phyloP scores from a whole-genome alignment of 2,329 filamentous ascomycete genomes.

The Fusarium solani-melongenae region DNA sequence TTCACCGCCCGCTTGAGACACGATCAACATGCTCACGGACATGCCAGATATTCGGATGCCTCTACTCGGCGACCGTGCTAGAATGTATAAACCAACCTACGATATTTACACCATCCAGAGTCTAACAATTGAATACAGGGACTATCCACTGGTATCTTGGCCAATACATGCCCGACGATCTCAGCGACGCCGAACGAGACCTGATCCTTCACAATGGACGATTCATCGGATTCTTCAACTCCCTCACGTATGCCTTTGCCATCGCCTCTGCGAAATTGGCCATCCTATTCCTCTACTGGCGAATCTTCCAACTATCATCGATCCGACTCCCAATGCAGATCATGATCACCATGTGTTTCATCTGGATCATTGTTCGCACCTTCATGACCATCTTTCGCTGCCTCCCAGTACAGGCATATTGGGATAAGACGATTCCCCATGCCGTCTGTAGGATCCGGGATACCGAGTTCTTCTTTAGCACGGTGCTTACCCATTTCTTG shows the following conservation, averaged over 20 bases:
- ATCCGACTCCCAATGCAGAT: constrained; percentile 44
- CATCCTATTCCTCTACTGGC: constrained; percentile 46
- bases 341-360: constrained; percentile 29
- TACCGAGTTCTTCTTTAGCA: background rate
- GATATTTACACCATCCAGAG: background rate
- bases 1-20: background rate
- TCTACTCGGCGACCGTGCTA: constrained; percentile 32
- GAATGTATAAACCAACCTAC: constrained; percentile 13
- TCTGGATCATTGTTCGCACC: constrained; percentile 39
- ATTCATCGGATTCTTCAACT: constrained; percentile 27
- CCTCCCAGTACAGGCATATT: background rate
- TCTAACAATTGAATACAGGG: constrained; percentile 19
- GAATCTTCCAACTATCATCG: constrained; percentile 41
- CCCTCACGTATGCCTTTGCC: constrained; percentile 39
- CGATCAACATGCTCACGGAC: background rate
- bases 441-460: background rate
- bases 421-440: background rate
- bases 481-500: background rate
- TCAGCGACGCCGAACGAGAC: constrained; percentile 1
- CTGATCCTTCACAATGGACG: constrained; percentile 24
- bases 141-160: constrained; percentile 35
- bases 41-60: constrained; percentile 29
- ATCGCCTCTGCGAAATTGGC: constrained; percentile 44
- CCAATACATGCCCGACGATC: constrained; percentile 21
- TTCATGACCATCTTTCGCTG: background rate